Evolutionary conservation across 257 asterid species (phyloP), one percentile per base, ranked within the genome.

Genomic region (Fraxinus quadrangulata): DNA sequence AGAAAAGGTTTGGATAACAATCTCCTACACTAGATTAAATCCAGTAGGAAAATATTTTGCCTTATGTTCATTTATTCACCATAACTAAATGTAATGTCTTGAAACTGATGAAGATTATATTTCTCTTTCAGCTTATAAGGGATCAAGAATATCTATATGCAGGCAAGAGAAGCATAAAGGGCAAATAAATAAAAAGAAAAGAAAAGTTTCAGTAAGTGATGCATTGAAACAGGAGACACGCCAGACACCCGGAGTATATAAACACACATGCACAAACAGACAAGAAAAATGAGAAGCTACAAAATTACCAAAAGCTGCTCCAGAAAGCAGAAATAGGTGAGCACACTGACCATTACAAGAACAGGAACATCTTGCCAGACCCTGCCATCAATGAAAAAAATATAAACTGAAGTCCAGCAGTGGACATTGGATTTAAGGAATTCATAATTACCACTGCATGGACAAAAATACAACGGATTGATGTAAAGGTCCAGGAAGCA

Each of bases 291-390:
- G 23, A 36, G 72, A 70, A 68, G 81, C 78, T 33, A 72, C 73
- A 78, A 84, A 71, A 77, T 21, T 87, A 94, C 99, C 98, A 94
- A 89, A 82, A 94, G 99, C 88, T 94, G 99, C 93, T 94, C 99
- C 80, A 94, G 90, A 84, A 94, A 92, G 87, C 97, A 92, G 86
- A 94, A 94, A 85, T 94, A 94, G 67, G 97, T 98, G 61, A 94
- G 99, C 91, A 92, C 87, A 90, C 99, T 94, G 92, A 94, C 91
- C 96, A 94, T 91, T 83, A 95, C 92, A 75, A 95, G 99, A 85
- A 95, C 92, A 54, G 98, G 98, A 67, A 91, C 91, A 81, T 92
- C 98, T 85, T 93, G 97, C 98, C 97, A 95, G 47, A 95, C 92
- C 89, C 99, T 95, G 86, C 71, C 70, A 49, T 67, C 28, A 81